Evolutionary conservation across 441 rosid species (phyloP).

Genomic region (California macrophylla): DNA sequence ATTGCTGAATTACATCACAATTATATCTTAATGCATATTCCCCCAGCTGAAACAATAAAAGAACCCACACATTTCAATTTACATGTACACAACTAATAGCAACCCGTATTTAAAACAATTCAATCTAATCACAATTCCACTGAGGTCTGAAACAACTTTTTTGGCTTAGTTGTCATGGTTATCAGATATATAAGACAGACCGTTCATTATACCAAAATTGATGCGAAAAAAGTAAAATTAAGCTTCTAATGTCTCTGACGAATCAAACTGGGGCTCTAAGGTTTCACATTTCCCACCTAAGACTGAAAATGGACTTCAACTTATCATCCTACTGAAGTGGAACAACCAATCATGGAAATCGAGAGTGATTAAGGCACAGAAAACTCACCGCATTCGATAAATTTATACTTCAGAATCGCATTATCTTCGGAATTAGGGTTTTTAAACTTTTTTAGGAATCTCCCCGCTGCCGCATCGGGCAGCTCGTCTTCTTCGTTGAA

Average conservation of each 20-base stretch:
- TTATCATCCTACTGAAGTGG: background rate
- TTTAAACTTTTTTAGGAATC: slow-evolving; percentile 36
- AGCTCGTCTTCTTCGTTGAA: slow-evolving; percentile 64
- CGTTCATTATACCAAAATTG: background rate
- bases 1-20: background rate
- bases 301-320: background rate
- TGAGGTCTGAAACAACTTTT: background rate
- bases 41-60: background rate
- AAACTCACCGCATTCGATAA: slow-evolving; percentile 43
- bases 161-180: background rate
- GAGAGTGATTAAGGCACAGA: background rate
- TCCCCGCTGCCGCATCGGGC: slow-evolving; percentile 35
- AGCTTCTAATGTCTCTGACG: background rate
- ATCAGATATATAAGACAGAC: background rate
- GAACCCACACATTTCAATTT: background rate
- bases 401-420: slow-evolving; percentile 33
- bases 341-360: background rate
- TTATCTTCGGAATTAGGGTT: slow-evolving; percentile 49
- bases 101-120: background rate
- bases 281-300: background rate
- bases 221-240: background rate
- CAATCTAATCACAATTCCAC: background rate
- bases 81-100: background rate
- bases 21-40: background rate
- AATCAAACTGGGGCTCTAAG: background rate